Percentiles rank a stretch among this genome's conserved stretches.
These are phyloP conservation scores for Batrachochytrium dendrobatidis DNA, from an alignment of 371 early-diverging fungal species.

Conservation along the genomic window DNA sequence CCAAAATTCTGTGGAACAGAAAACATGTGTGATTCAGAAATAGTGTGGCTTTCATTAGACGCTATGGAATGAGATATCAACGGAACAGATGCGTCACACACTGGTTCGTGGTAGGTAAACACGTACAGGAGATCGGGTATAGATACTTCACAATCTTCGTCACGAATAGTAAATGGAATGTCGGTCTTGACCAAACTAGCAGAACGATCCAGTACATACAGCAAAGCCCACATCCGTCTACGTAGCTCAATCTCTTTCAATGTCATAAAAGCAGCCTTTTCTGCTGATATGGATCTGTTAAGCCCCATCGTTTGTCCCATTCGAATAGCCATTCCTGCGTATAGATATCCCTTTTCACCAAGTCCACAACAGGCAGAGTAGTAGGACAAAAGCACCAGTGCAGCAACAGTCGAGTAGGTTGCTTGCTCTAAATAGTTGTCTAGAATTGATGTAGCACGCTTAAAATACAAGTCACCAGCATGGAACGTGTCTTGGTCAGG, in stretches of 20 bases:
- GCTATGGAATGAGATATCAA: background rate
- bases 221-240: background rate
- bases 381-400: constrained; percentile 1
- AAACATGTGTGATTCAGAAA: background rate
- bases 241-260: background rate
- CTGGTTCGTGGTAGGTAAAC: too few species aligned
- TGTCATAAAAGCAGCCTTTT: background rate
- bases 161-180: background rate
- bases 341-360: background rate
- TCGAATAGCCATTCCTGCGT: constrained; percentile 1
- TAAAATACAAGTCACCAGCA: background rate
- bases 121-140: background rate
- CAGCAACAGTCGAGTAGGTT: background rate
- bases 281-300: background rate
- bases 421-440: background rate
- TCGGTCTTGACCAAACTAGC: background rate
- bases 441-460: background rate
- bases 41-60: background rate
- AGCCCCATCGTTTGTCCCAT: constrained; percentile 4
- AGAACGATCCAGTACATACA: background rate
- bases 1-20: too few species aligned
- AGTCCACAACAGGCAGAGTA: background rate
- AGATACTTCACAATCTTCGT: background rate
- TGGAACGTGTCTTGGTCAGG: background rate
- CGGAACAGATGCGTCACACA: too few species aligned